Conservation (phyloP, 441 rosid genomes). For the Syzygium malaccense region DNA sequence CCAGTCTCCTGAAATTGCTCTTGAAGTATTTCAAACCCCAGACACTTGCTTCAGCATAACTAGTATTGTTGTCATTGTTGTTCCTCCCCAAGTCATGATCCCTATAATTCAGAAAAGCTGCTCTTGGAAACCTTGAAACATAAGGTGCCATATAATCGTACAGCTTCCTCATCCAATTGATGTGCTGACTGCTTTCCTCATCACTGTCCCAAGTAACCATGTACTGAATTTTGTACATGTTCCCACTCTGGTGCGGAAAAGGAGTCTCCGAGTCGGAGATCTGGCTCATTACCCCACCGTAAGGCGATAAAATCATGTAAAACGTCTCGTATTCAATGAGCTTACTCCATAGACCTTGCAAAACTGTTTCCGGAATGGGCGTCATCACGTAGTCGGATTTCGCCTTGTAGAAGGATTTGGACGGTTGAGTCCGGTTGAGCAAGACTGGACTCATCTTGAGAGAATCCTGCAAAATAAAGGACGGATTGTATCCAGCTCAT, state of each 20-base stretch:
- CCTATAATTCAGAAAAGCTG: background rate
- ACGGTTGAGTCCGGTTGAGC: background rate
- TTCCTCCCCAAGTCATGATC: background rate
- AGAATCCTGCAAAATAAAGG: background rate
- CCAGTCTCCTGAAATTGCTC: slow-evolving; percentile 40
- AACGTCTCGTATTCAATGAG: background rate
- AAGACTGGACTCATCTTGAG: background rate
- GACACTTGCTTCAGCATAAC: slow-evolving; percentile 29
- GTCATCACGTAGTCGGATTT: background rate
- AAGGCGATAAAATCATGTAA: background rate
- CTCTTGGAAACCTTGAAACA: background rate
- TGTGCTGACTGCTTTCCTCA: background rate
- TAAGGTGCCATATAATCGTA: background rate
- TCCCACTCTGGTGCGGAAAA: background rate
- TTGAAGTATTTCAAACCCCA: slow-evolving; percentile 55
- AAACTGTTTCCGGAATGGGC: background rate
- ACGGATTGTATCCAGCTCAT: background rate
- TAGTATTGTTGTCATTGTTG: background rate
- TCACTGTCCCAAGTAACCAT: background rate
- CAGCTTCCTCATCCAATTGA: background rate
- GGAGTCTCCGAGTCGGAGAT: background rate
- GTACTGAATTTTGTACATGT: background rate
- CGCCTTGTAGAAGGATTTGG: background rate
- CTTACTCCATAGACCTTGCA: background rate
- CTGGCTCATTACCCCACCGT: background rate